Evolutionary conservation across 768 basidiomycete species (phyloP), one percentile per base, ranked within the genome.

Genomic region (Lactarius tabidus): DNA sequence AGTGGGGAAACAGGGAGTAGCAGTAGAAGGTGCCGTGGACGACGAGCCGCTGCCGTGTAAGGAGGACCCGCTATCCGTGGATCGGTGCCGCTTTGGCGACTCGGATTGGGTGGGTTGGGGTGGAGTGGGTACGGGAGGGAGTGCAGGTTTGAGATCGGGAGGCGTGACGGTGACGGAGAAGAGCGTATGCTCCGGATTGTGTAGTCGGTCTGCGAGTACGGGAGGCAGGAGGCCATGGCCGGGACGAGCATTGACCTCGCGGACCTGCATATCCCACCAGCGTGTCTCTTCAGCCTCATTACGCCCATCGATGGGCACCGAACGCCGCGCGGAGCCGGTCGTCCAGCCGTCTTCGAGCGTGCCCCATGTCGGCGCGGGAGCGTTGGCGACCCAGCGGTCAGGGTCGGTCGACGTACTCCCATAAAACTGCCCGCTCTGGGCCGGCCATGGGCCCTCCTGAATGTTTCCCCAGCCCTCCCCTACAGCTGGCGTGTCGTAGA

Each of bases 191-290:
- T 90, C 84, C 8, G 89, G 79, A 70, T 90, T 80, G 73, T 92
- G 90, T 28, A 92, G 75, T 59, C 80, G 75, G 54, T 90, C 86
- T 14, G 85, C 85, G 23, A 92, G 78, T 59, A 85, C 74, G 3
- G 90, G 86, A 0, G 91, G 84, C 26, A 92, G 78, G 52, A 90
- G 80, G 20, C 91, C 90, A 1, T 81, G 80, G 3, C 90, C 90
- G 0, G 91, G 91, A 28, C 90, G 85, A 51, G 75, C 72, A 69
- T 74, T 71, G 52, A 62, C 74, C 45, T 77, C 77, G 51, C 84
- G 81, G 23, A 79, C 70, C 20, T 79, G 79, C 9, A 78, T 70
- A 72, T 89, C 82, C 86, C 86, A 91, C 91, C 90, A 92, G 54
- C 78, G 76, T 23, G 73, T 75, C 74, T 92, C 90, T 71, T 92